These are phyloP conservation scores for Mucor velutinosus DNA, from an alignment of 371 early-diverging fungal genomes.

Conservation along the genomic window DNA sequence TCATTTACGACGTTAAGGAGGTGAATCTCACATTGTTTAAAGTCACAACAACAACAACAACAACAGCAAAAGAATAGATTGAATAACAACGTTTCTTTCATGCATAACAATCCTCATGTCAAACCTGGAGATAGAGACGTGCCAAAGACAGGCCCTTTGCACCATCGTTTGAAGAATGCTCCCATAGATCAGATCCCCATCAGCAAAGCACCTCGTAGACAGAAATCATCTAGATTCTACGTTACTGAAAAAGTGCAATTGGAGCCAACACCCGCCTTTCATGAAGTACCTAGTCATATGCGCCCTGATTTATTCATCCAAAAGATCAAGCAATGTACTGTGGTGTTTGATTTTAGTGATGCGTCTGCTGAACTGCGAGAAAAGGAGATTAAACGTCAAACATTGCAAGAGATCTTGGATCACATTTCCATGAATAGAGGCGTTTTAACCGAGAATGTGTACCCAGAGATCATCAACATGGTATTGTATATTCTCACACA, in stretches of 20 bases:
- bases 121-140: conserved; percentile 29
- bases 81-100: conserved; percentile 22
- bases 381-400: conserved; percentile 92
- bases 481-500: conserved; percentile 39
- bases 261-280: conserved; percentile 73
- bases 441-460: conserved; percentile 83
- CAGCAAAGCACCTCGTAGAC: conserved; percentile 80
- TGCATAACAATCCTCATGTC: conserved; percentile 26
- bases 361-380: conserved; percentile 81
- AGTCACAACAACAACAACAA: conserved; percentile 3
- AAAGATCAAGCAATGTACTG: conserved; percentile 88
- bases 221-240: conserved; percentile 84
- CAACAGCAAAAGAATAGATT: conserved; percentile 3
- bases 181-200: conserved; percentile 81
- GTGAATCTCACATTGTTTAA: neutral
- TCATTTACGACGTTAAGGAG: neutral
- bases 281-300: conserved; percentile 73
- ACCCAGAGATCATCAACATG: conserved; percentile 90
- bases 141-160: conserved; percentile 76
- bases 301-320: conserved; percentile 80
- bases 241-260: conserved; percentile 78
- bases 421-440: conserved; percentile 85
- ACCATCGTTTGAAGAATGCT: conserved; percentile 70
- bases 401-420: conserved; percentile 87
- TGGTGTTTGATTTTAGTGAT: conserved; percentile 92